Evolutionary conservation across 2,329 filamentous ascomycete genomes (phyloP), one percentile per base, ranked within the genome.

Genomic region (Acrodontium crateriforme): DNA sequence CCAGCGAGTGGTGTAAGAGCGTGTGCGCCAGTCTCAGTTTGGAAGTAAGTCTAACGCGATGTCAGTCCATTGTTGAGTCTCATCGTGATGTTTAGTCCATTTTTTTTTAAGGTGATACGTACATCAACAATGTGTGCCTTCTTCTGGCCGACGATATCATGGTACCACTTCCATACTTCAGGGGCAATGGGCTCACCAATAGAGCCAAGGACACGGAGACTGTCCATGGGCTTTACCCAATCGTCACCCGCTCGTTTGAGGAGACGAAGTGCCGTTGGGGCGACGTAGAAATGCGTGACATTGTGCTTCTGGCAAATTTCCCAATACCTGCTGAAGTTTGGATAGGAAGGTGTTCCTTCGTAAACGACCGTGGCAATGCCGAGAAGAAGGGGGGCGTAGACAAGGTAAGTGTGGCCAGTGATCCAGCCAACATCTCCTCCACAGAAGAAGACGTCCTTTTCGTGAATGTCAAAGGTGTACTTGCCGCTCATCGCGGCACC

Each of bases 101-200:
- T 8, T 12, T 12, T 12, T 12, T n/a, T 3, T 9, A n/a, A 9
- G 20, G 9, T 11, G n/a, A n/a, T 2, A 71, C 83, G 69, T 65
- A 92, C 84, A 55, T 98, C 89, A 30, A 94, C 77, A 55, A 98
- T 68, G 51, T 98, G 89, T 26, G 82, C 78, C 57, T 92, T 77
- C 58, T 87, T 78, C 67, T 84, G 91, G 50, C 89, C 89, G 29
- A 98, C 84, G 43, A 79, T 70, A 58, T 95, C 84, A 54, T 84
- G 87, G 62, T 95, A 98, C 89, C 89, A 98, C 63, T 95, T 95
- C 89, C 89, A 98, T 34, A 98, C 80, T 58, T 98, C 89, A 13
- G 87, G 82, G 11, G 89, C 87, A 47, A 98, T 98, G 20, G 89
- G 89, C 63, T 98, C 89, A 43, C 89, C 89, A 33, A 98, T 89